phyloP scores from a whole-genome alignment of 768 basidiomycete species.

The Pholiota microspora region DNA sequence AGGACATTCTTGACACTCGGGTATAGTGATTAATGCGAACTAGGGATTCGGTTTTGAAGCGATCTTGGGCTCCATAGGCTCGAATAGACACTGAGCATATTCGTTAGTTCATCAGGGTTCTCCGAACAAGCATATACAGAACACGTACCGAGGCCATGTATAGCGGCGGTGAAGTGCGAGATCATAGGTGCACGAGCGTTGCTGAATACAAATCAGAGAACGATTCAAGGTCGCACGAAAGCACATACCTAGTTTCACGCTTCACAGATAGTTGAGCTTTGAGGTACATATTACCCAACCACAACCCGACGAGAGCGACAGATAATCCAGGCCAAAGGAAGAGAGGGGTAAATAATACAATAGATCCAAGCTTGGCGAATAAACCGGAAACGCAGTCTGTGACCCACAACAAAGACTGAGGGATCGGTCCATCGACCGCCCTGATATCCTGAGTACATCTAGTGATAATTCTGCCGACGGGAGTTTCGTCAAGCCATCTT shows the following conservation, averaged over 20 bases:
- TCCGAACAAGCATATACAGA: constrained; percentile 8
- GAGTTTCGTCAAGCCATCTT: constrained; percentile 30
- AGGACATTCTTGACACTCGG: constrained; percentile 41
- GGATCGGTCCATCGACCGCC: constrained; percentile 44
- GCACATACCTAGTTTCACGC: constrained; percentile 30
- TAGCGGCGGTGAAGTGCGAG: constrained; percentile 29
- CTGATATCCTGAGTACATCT: constrained; percentile 26
- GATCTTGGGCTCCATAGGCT: constrained; percentile 58
- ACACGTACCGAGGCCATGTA: constrained; percentile 55
- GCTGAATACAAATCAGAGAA: constrained; percentile 4
- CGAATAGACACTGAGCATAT: constrained; percentile 3
- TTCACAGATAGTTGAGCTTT: constrained; percentile 42
- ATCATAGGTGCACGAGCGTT: constrained; percentile 19
- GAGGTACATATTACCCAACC: constrained; percentile 40
- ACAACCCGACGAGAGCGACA: constrained; percentile 38
- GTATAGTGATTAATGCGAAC: constrained; percentile 52
- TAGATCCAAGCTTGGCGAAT: constrained; percentile 38
- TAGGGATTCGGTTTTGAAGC: constrained; percentile 42
- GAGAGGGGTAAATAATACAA: constrained; percentile 39
- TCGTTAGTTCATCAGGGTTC: too few species aligned
- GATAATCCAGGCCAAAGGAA: constrained; percentile 44
- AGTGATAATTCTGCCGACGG: constrained; percentile 14
- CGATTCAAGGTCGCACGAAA: too few species aligned
- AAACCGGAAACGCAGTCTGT: constrained; percentile 28
- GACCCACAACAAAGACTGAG: constrained; percentile 26